Evolutionary conservation across 192 early-diverging fungal species (phyloP), one percentile per base, ranked within the genome.

Genomic region (Podila clonocystis): DNA sequence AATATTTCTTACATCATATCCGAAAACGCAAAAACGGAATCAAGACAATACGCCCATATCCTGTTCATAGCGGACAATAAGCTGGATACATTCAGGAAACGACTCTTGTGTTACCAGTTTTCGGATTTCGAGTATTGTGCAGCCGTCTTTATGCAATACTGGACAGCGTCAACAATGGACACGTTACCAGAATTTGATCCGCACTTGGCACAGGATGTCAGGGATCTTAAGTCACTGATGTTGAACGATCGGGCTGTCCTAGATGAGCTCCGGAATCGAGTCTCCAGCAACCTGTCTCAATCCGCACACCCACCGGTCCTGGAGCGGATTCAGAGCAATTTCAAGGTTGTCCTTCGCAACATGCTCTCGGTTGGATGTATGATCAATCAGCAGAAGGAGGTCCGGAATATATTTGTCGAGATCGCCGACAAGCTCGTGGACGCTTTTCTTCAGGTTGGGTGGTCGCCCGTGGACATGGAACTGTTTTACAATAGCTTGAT

Each of bases 1-100:
- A 5, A n/a, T 55, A n/a, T 55, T 26, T 55, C 4, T 24, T 26
- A 6, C 3, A 0, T 4, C 52, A 24, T 22, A 19, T 55, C 24
- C 24, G 17, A 45, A 45, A 45, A 45, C 3, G 8, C 4, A 45
- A 45, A 13, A 45, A 45, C 17, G 24, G 19, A 55, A 55, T 52
- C 50, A 36, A 85, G 84, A 9, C 73, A 83, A 64, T 85, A 85
- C 45, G 84, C 84, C 0, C 77, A 83, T 29, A 79, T 85, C 49
- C 63, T 85, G 20, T 85, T 85, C 50, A 73, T 85, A 52, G 72
- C 82, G 0, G 63, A 82, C 64, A 75, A 76, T 22, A 82, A 75
- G 31, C 29, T 85, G 33, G 84, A 85, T 30, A 85, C 84, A 9
- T 84, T 68, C 38, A 79, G 82, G 77, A 83, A 83, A 69, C 74